These are phyloP conservation scores for Parsonsia alboflavescens DNA, from an alignment of 257 asterid species.

Conservation along the genomic window DNA sequence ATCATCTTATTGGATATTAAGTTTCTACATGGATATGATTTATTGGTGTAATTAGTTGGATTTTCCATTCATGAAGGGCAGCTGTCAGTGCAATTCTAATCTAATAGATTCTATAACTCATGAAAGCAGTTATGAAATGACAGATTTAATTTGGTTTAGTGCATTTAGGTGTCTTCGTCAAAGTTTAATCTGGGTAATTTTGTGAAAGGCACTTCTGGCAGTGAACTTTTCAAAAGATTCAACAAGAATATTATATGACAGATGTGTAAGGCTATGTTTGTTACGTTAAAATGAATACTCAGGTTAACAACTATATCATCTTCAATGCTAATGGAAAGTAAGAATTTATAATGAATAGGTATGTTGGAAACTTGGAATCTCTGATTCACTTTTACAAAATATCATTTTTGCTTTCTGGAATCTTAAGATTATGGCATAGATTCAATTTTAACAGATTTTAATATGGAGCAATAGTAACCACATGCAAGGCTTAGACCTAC, in stretches of 20 bases:
- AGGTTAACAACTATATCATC: neutral
- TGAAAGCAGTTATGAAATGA: neutral
- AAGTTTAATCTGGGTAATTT: neutral
- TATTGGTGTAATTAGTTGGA: neutral
- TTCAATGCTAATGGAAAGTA: neutral
- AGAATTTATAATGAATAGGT: neutral
- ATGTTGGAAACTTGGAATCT: neutral
- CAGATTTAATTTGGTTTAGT: neutral
- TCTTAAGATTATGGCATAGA: neutral
- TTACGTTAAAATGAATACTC: neutral
- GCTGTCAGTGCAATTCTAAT: neutral
- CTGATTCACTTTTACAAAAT: neutral
- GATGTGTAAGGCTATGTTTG: neutral
- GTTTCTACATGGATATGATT: neutral
- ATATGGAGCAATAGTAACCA: neutral
- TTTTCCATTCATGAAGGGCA: neutral
- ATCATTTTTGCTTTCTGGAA: neutral
- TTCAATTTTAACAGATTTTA: neutral
- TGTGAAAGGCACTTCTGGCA: neutral
- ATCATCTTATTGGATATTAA: neutral
- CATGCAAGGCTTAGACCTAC: neutral
- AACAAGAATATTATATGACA: neutral
- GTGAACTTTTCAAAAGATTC: neutral
- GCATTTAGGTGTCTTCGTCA: neutral
- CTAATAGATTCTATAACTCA: neutral